Evolutionary conservation across 805 yeast species (phyloP).

Genomic region (Hanseniaspora pseudoguilliermondii): DNA sequence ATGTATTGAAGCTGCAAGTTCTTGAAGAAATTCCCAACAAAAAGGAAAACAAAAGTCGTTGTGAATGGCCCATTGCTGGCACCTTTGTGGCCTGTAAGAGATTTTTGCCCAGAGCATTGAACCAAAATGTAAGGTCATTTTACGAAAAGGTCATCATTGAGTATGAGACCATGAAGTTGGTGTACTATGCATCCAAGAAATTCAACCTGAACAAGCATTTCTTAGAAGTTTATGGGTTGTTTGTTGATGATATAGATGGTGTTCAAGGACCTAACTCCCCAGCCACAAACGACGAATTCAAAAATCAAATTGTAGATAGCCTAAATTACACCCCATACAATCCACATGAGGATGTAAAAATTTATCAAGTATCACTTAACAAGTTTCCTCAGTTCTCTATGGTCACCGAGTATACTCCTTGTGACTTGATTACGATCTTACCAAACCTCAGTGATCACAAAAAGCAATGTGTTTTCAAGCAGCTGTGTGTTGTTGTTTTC

Average conservation of each 20-base stretch:
- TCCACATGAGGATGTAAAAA: conserved; percentile 11
- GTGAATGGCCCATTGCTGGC: background rate
- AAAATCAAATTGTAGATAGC: background rate
- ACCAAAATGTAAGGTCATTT: conserved; percentile 12
- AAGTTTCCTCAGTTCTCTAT: conserved; percentile 23
- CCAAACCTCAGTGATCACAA: conserved; percentile 42
- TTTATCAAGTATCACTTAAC: conserved; percentile 2
- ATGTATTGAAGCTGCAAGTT: conserved; percentile 7
- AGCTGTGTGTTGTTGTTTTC: conserved; percentile 59
- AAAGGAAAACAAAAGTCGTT: conserved; percentile 3
- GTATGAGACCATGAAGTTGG: conserved; percentile 9
- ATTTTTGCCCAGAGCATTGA: conserved; percentile 12
- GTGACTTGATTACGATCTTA: conserved; percentile 82
- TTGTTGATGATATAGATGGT: conserved; percentile 12
- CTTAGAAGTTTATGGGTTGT: conserved; percentile 10
- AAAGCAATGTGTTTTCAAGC: conserved; percentile 69
- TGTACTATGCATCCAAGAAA: conserved; percentile 5
- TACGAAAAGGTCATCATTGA: conserved; percentile 13
- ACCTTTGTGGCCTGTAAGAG: conserved; percentile 10
- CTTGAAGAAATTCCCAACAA: background rate
- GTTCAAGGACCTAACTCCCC: background rate
- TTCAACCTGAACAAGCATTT: conserved; percentile 5
- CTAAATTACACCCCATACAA: conserved; percentile 10
- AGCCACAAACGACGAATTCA: background rate
- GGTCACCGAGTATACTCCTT: conserved; percentile 87